phyloP scores from a whole-genome alignment of 208 protist genomes.

The Trypanosoma lewisi region DNA sequence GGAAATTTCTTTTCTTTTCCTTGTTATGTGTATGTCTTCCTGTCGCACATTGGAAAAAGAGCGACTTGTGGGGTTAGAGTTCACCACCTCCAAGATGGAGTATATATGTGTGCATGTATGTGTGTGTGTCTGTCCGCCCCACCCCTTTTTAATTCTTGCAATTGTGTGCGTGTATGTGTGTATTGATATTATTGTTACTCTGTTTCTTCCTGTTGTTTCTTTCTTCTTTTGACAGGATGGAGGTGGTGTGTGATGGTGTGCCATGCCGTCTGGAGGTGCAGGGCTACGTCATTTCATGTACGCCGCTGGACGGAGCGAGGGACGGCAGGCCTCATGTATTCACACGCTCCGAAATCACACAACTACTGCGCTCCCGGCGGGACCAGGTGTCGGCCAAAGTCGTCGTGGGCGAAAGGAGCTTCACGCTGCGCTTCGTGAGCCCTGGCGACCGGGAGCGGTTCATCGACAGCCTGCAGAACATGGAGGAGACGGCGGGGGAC shows the following conservation, averaged over 20 bases:
- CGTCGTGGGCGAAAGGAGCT: slow-evolving; percentile 25
- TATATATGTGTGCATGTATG: slow-evolving; percentile 13
- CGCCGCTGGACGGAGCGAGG: slow-evolving; percentile 1
- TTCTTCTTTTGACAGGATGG: slow-evolving; percentile 21
- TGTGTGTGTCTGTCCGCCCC: neutral
- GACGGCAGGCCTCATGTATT: slow-evolving; percentile 15
- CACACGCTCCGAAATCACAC: slow-evolving; percentile 36
- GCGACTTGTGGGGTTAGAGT: too few relatives aligned
- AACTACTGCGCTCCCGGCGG: slow-evolving; percentile 69
- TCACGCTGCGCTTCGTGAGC: slow-evolving; percentile 46
- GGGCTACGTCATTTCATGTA: slow-evolving; percentile 39
- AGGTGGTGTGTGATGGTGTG: slow-evolving; percentile 49
- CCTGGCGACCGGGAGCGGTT: slow-evolving; percentile 41
- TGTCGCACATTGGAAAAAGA: too few relatives aligned
- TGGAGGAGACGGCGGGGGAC: slow-evolving; percentile 18
- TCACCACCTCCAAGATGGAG: neutral
- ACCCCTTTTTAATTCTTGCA: too few relatives aligned
- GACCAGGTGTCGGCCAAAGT: slow-evolving; percentile 48
- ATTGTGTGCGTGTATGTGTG: neutral
- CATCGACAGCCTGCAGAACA: slow-evolving; percentile 38
- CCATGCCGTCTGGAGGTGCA: slow-evolving; percentile 44
- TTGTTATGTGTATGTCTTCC: neutral
- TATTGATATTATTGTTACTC: neutral
- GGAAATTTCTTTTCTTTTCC: slow-evolving; percentile 28
- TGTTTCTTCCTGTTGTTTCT: slow-evolving; percentile 17